Evolutionary conservation across 2,329 filamentous ascomycete genomes (phyloP), one percentile per base, ranked within the genome.

Genomic region (Juglanconis oblonga): DNA sequence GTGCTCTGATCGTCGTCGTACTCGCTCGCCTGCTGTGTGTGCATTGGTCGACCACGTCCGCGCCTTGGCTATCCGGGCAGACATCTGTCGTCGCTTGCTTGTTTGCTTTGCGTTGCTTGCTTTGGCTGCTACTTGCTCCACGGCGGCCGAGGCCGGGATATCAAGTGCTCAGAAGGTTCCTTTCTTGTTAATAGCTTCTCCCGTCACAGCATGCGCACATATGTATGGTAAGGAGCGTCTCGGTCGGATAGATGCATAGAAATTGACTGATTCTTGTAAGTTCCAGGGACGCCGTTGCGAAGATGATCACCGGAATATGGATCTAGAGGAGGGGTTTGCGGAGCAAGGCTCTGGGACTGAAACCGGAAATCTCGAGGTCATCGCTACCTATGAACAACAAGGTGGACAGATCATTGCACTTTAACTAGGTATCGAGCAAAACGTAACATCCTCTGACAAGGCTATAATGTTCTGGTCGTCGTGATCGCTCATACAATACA

Each of bases 41-140:
- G 57, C 38, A 50, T 57, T 61, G 53, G 57, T 62, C 57, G 61
- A 62, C 61, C 61, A 62, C 57, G 61, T 60, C 50, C 61, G 53
- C 50, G 61, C 55, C 52, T 54, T 57, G 44, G 50, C 29, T 55
- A 51, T 3, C 14, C 4, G 52, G 58, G 57, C 58, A 57, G 61
- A 62, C 61, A 62, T 62, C 51, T 55, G 52, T 51, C 35, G 53
- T 38, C 47, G 29, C n/a, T 5, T 44, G 7, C 14, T 13, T 57
- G 36, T 24, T 24, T 24, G 24, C 24, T 24, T 24, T 24, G 24
- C 24, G 38, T 40, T 45, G 38, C 40, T 45, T 57, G 35, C 38
- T 4, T 48, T 36, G 38, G 38, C 31, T 3, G 24, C 24, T 24
- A 24, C 24, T 14, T 10, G 32, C 49, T 50, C 24, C 45, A 24